Evolutionary conservation across 2,329 filamentous ascomycete species (phyloP).

Genomic region (Scedosporium aurantiacum): DNA sequence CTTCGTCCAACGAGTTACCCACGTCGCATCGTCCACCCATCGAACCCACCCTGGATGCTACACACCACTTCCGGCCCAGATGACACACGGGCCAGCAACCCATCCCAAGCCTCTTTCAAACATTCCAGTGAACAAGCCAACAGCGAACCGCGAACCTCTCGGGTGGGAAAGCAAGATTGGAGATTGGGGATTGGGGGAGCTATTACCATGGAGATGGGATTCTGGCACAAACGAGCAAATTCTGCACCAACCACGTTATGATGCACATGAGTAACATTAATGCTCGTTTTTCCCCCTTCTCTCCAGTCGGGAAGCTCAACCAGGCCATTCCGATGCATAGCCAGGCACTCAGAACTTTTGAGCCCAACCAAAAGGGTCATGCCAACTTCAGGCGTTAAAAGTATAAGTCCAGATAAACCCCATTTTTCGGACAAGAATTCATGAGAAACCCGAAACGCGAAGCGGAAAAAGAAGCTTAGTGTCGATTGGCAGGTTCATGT

Average conservation of each 20-base stretch:
- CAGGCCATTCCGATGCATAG: neutral
- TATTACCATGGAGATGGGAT: slow-evolving; percentile 1
- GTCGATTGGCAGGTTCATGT: too few species aligned
- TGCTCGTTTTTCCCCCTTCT: neutral
- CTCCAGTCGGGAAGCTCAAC: neutral
- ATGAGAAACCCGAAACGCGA: too few species aligned
- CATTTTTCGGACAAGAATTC: too few species aligned
- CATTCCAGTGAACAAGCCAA: neutral
- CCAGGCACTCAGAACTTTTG: neutral
- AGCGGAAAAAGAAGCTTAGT: too few species aligned
- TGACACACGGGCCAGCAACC: too few species aligned
- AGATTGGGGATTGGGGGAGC: neutral
- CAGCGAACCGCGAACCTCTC: neutral
- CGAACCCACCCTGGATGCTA: neutral
- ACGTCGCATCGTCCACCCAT: neutral
- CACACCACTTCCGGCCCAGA: too few species aligned
- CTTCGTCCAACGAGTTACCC: neutral
- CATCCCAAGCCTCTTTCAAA: neutral
- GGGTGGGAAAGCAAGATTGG: neutral
- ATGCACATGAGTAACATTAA: neutral
- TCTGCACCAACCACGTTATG: neutral
- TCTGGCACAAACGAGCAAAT: neutral
- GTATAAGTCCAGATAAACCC: too few species aligned
- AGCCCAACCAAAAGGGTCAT: too few species aligned
- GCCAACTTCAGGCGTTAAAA: too few species aligned